Base-by-base conservation (phyloP, 1,284 basidiomycete species). In the Cryptococcus sp. region DNA sequence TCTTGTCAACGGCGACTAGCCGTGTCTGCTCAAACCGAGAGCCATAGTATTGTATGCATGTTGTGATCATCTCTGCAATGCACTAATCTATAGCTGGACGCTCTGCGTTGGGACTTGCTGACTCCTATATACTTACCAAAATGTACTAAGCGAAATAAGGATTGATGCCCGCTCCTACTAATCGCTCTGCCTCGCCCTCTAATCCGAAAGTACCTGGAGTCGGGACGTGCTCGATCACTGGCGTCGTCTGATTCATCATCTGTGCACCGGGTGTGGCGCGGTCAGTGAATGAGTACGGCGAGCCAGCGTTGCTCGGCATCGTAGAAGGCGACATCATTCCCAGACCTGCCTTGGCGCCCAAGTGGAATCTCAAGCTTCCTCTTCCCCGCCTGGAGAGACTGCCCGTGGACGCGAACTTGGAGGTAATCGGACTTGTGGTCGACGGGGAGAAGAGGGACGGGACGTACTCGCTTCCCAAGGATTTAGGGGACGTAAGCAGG, bases 181-280 rank as follows among this genome's bases (percentile, higher is more conserved):
- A 41, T n/a, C 57, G 54, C 46, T 63, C 58, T 22, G 47, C 56
- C 42, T 66, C 67, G 17, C 63, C 62, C 11, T 59, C 55, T 35
- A 66, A 48, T 17, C 62, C 67, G 45, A 69, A 66, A 15, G 62
- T 64, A 3, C 65, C 67, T 3, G 67, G 67, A 35, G 67, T 68
- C 23, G 64, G 59, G 31, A 65, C 51, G 46, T 62, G 61, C 42
- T 48, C 63, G 22, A 56, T 50, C 17, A 17, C 27, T 35, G 35
- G 35, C 41, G 35, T 23, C n/a, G 10, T 20, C 40, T 7, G 38
- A 17, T 45, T 50, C n/a, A 16, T 13, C 20, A 27, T 40, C 19
- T 6, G 31, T 23, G 56, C 51, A 48, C 25, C 53, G 40, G 19
- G 50, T 10, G 31, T 13, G 8, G 31, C 31, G 31, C 31, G 13